Evolutionary conservation across 1,139 yeast species (phyloP).

Genomic region (Yamadazyma membranifaciens): DNA sequence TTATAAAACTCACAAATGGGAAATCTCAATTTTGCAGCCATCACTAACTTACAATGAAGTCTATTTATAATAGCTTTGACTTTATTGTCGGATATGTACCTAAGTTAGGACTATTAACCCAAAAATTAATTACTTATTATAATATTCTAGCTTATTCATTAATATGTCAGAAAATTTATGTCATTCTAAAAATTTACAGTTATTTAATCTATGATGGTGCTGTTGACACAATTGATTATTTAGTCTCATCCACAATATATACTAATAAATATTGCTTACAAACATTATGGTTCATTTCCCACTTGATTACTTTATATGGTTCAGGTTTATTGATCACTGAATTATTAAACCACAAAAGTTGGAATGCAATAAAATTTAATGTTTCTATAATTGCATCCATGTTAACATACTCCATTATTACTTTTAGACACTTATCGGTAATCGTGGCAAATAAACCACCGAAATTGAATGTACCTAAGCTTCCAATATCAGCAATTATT

Average conservation of each 20-base stretch:
- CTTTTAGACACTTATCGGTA: conserved; percentile 5
- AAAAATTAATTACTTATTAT: background rate
- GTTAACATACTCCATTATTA: conserved; percentile 5
- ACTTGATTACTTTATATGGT: conserved; percentile 2
- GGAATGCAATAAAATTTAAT: background rate
- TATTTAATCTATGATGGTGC: background rate
- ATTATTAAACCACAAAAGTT: background rate
- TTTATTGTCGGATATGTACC: conserved; percentile 4
- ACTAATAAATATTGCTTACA: background rate
- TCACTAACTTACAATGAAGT: background rate
- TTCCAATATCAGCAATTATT: conserved; percentile 25
- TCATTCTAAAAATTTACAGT: conserved; percentile 1
- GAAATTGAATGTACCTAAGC: background rate
- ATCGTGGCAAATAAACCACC: background rate
- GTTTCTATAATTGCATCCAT: conserved; percentile 1
- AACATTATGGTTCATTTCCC: conserved; percentile 3
- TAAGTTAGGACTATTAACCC: background rate
- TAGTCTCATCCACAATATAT: background rate
- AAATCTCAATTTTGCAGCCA: background rate
- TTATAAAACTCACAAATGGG: no score
- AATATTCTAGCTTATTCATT: background rate
- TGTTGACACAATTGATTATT: background rate
- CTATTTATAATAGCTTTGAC: background rate
- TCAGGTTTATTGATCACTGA: background rate
- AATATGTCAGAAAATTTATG: background rate